Percentiles rank a stretch among this genome's conserved stretches.
Conservation (phyloP, 2,329 filamentous ascomycete species). For the Tolypocladium amazonense region DNA sequence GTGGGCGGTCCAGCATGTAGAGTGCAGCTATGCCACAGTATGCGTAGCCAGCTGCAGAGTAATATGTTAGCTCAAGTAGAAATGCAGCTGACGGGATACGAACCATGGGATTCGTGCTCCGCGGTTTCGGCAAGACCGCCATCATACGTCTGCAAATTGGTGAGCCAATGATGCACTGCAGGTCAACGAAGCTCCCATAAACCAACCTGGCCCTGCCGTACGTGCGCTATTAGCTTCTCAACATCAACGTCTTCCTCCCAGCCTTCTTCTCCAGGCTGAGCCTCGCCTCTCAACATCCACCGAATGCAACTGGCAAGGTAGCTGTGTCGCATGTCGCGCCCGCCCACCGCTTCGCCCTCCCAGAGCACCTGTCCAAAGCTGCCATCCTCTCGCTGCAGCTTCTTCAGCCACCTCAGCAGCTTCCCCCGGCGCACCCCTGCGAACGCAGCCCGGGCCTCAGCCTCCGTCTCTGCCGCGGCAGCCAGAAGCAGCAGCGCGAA, state of each 20-base stretch:
- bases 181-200: not conserved
- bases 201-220: slow-evolving; percentile 49
- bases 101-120: slow-evolving; percentile 75
- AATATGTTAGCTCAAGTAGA: not conserved
- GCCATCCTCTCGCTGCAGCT: slow-evolving; percentile 71
- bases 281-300: slow-evolving; percentile 64
- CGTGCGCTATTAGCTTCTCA: slow-evolving; percentile 56
- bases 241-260: slow-evolving; percentile 66
- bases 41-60: slow-evolving; percentile 65
- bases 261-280: slow-evolving; percentile 36
- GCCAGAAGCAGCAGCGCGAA: slow-evolving; percentile 74
- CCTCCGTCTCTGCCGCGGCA: slow-evolving; percentile 29
- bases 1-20: slow-evolving; percentile 58
- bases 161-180: not conserved
- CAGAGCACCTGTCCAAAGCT: slow-evolving; percentile 81
- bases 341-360: slow-evolving; percentile 54
- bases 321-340: slow-evolving; percentile 77
- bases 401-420: slow-evolving; percentile 63
- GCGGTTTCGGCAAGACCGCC: slow-evolving; percentile 73
- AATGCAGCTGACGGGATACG: slow-evolving; percentile 8
- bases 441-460: slow-evolving; percentile 34
- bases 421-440: slow-evolving; percentile 54
- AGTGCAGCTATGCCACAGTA: slow-evolving; percentile 79
- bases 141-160: slow-evolving; percentile 56
- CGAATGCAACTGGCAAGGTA: slow-evolving; percentile 74